Evolutionary conservation across 2,329 filamentous ascomycete species (phyloP), one percentile per base, ranked within the genome.

Genomic region (Cyphellophora europaea): DNA sequence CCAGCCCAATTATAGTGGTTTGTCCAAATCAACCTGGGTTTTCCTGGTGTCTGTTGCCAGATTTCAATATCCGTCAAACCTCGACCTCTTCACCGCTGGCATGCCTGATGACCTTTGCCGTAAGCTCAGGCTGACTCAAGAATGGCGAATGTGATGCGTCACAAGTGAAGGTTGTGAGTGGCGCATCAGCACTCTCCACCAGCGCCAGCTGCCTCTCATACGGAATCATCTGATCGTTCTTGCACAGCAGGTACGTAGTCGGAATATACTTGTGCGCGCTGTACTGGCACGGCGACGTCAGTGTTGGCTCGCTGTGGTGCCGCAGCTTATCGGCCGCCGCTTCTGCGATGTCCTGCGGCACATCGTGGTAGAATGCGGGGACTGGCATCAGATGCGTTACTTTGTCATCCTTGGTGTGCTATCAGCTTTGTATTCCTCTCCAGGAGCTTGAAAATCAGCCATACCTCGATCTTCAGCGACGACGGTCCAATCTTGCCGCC

Each of bases 141-240:
- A 63, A 66, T 12, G 61, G 62, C 43, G 56, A 61, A 44, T 66
- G 62, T 1, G 56, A 53, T 11, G 44, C 47, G 37, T 57, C 50
- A 4, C 56, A 33, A 13, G 50, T 55, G 34, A 53, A 53, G 4
- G 55, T 50, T 23, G 50, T 49, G 12, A 57, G 43, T 1, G 53
- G 46, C 1, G 40, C 55, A 1, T 55, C 55, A 19, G 38, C 37
- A 3, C 50, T 49, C 21, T 25, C 8, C 21, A 25, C 21, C 21
- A 25, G 21, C 2, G 13, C 35, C 32, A 51, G 49, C 35, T 59
- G 56, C 17, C 47, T 33, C 11, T 47, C 34, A 1, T 53, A 51
- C 2, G 42, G 25, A 8, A 61, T 36, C 14, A 50, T 48, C 13
- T 32, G 29, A 36, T 61, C 57, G 5, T 53, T 43, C 23, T 48